Evolutionary conservation across 2,329 filamentous ascomycete species (phyloP), one percentile per base, ranked within the genome.

Genomic region (Apiospora hydei): DNA sequence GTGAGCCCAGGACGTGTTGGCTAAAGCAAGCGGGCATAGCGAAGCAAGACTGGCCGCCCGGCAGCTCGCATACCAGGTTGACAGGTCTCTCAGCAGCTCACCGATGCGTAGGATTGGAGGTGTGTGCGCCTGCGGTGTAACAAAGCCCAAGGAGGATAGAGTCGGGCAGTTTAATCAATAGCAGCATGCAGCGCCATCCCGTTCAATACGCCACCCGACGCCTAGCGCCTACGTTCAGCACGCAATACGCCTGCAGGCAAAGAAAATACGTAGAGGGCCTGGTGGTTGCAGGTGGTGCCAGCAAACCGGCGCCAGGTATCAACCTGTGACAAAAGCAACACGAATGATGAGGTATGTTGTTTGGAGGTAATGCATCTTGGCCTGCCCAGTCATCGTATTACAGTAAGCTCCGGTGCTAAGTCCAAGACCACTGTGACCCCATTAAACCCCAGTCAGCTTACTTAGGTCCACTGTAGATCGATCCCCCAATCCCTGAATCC

Each of bases 291-390:
- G 18, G 46, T 49, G 57, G 57, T 41, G 34, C 57, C 57, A 64
- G 57, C 57, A 64, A 30, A 38, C 34, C 10, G 57, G 34, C 30
- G 53, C 57, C 34, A 64, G 34, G 57, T 24, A 64, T n/a, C 34
- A 64, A 41, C 18, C 57, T 64, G 57, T 64, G 21, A 64, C 57
- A 64, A 64, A 64, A 64, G 57, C 21, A 61, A 61, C 16, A 57
- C 13, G 16, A 26, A 53, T 53, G 24, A 14, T 53, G 26, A 30
- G 26, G 49, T 26, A 57, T 30, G 26, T 57, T 34, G 51, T 30
- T n/a, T 51, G n/a, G 47, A 51, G n/a, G 47, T n/a, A 11, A 51
- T 51, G 47, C 18, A 49, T 18, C 47, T n/a, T 18, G 47, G 6
- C n/a, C 21, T 49, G 21, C n/a, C 47, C 47, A 49, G 47, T 49